Base-by-base conservation (phyloP, 192 early-diverging fungal genomes). In the Linnemannia elongata region DNA sequence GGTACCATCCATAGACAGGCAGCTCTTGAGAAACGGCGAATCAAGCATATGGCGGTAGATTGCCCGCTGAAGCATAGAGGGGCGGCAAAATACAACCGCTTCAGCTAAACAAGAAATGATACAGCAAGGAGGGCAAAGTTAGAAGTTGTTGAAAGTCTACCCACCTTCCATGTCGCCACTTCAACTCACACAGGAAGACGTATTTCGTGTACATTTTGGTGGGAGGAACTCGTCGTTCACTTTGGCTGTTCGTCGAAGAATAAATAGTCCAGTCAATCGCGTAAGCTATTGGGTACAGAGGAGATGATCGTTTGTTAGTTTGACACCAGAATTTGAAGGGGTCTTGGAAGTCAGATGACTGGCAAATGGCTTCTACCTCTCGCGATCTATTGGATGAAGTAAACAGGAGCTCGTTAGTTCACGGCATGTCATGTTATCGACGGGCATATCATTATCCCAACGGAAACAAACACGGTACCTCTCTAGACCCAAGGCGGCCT, bases 221-320 rank as follows among this genome's bases (percentile, higher is more conserved):
- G 93, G 94, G 33, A 95, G 81, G 69, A 92, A 93, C 76, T 89
- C 76, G 1, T 88, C 81, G 72, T 89, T 93, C 6, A 90, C 88
- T 36, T 89, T 69, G 27, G 87, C 88, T 0, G 94, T 94, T 20
- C 95, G 90, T 17, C 95, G 82, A 52, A 95, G 82, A 41, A 95
- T 89, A 71, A 95, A 95, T n/a, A 70, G 77, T 20, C 77, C 66
- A 13, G 92, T 93, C 45, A 92, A 36, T 10, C 88, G 45, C 9
- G 85, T 57, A 6, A 92, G 76, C 90, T 92, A 49, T 45, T 18
- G 5, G 1, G 47, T 39, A 42, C 60, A 55, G 1, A 76, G 44
- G 22, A 27, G 12, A 20, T 6, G 20, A 47, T 60, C 3, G 74
- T 47, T 33, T 39, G n/a, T 30, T 30, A 74, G 49, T n/a, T 33